Base-by-base conservation (phyloP, 2,329 filamentous ascomycete species). In the Lachnellula cervina region DNA sequence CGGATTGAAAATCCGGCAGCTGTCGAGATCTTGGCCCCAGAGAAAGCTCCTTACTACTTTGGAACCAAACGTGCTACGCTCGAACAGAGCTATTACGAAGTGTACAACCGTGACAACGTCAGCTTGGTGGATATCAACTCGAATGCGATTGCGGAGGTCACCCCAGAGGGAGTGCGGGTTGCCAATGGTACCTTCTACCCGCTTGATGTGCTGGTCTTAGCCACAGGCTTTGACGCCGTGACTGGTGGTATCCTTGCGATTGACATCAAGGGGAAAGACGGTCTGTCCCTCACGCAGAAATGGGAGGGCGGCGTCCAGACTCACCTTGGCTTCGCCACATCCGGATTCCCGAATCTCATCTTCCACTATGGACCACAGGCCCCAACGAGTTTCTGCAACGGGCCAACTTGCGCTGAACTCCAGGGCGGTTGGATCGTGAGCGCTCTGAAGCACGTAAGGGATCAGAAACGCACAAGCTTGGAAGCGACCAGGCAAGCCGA, bases 21-120 rank as follows among this genome's bases (percentile, higher is more conserved):
- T 49, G 64, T 68, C 14, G 73, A 76, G 8, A 63, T 79, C 4
- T 67, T 83, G 4, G 77, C 76, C 0, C 80, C 80, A 0, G 58
- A 68, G 2, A 16, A n/a, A 6, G 38, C 16, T 42, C 74, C 73
- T 2, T 74, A 79, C 44, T 69, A 71, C 2, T 79, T 76, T 58
- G 77, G 74, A 3, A 73, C 71, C 7, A 81, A 78, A 62, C 71
- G 77, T 0, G 70, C 70, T 3, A 72, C 69, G 0, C 70, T 80
- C 0, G 79, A 82, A 59, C 68, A 75, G 34, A 67, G 70, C 43
- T 81, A 78, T 62, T 82, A 76, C 59, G 79, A 82, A 56, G 70
- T 73, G 3, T 73, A 77, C 51, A 74, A 79, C 58, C 70, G 70
- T n/a, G 66, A 70, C 0, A 74, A 77, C 35, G 76, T 81, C 3